Evolutionary conservation across 352 stramenopile species (phyloP).

Genomic region (Pythium vanterpoolii): DNA sequence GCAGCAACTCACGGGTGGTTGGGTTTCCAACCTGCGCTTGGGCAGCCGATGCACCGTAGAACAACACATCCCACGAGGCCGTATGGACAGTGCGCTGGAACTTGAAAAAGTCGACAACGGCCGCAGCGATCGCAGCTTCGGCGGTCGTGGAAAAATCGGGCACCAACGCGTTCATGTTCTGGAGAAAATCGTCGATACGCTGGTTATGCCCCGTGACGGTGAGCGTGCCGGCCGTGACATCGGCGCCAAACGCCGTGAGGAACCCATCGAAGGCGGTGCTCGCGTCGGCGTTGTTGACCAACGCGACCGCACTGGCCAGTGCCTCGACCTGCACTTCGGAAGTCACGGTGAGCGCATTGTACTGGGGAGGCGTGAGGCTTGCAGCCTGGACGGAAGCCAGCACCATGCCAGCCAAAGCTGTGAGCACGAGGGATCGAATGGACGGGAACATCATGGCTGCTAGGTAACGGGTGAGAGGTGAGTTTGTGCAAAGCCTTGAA

Average conservation of each 20-base stretch:
- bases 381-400: background rate
- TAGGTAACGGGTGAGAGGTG: background rate
- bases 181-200: slow-evolving; percentile 3
- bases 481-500: background rate
- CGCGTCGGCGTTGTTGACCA: background rate
- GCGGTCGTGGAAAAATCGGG: background rate
- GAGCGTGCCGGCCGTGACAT: background rate
- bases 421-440: background rate
- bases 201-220: background rate
- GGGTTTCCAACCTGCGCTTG: background rate
- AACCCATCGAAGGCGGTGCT: background rate
- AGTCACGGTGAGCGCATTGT: slow-evolving; percentile 9
- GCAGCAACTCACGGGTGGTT: background rate
- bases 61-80: slow-evolving; percentile 10
- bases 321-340: slow-evolving; percentile 14
- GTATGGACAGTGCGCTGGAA: slow-evolving; percentile 3
- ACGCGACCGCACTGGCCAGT: background rate
- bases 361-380: background rate
- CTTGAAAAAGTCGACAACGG: slow-evolving; percentile 10
- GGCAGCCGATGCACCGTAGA: background rate
- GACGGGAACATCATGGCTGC: background rate
- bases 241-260: background rate
- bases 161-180: background rate
- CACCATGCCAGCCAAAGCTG: background rate
- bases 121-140: background rate